Conservation (phyloP, 164 flowering plant genomes). For the Liriodendron chinense region DNA sequence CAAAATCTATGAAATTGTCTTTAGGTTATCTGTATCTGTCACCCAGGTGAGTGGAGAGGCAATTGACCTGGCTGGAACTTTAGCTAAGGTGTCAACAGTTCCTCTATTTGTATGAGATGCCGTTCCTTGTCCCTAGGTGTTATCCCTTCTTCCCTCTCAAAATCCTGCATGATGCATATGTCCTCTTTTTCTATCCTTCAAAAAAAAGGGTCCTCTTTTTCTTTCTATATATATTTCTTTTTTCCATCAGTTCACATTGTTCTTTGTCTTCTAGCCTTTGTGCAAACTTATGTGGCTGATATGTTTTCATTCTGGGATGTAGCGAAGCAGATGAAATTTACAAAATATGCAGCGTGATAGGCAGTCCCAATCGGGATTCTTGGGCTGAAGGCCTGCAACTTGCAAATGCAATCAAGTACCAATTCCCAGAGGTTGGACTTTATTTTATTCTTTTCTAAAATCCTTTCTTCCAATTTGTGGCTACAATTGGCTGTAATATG, state of each 20-base stretch:
- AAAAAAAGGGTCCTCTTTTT: background rate
- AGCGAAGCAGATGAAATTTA: constrained; percentile 70
- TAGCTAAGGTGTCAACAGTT: background rate
- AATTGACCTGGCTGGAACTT: background rate
- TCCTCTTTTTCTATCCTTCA: background rate
- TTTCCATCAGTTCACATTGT: background rate
- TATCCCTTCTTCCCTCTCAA: too few relatives aligned
- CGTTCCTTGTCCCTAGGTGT: too few relatives aligned
- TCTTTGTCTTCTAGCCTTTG: background rate
- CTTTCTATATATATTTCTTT: background rate
- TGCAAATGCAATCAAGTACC: constrained; percentile 61
- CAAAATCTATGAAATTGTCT: background rate
- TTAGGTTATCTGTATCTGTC: background rate
- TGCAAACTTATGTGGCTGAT: background rate
- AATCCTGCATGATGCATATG: too few relatives aligned
- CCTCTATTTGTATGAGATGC: too few relatives aligned
- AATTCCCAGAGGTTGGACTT: constrained; percentile 55
- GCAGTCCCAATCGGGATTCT: constrained; percentile 58
- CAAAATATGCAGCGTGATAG: constrained; percentile 89
- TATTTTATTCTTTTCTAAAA: too few relatives aligned
- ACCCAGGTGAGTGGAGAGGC: background rate
- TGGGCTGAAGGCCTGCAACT: constrained; percentile 75
- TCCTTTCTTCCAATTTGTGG: too few relatives aligned
- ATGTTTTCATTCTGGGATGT: constrained; percentile 8
- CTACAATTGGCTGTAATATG: too few relatives aligned